Conservation (phyloP, 345 rosid genomes). For the Citrus sp. region DNA sequence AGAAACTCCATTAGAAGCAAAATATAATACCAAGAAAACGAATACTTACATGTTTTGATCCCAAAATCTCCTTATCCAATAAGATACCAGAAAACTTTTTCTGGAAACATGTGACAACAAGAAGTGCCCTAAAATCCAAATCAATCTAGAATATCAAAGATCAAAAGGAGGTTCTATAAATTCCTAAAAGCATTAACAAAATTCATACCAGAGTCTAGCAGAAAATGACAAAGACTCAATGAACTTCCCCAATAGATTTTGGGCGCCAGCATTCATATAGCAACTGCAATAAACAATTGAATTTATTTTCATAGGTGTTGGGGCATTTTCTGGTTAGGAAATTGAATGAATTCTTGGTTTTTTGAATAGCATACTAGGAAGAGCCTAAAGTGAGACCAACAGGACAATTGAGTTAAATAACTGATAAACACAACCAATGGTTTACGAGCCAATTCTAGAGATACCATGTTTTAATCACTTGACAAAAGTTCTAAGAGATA, state of each 20-base stretch:
- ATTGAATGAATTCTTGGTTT: background rate
- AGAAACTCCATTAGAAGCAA: constrained; percentile 4
- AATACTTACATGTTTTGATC: constrained; percentile 60
- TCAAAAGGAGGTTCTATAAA: background rate
- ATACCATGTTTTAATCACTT: background rate
- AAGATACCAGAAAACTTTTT: constrained; percentile 52
- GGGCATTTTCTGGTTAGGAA: background rate
- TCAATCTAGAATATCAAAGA: constrained; percentile 15
- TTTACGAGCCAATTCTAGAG: background rate
- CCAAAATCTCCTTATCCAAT: constrained; percentile 57
- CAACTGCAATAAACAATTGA: constrained; percentile 51
- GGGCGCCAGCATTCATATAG: constrained; percentile 37
- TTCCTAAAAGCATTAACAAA: constrained; percentile 8
- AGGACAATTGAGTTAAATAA: background rate
- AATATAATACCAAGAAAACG: background rate
- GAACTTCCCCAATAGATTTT: constrained; percentile 56
- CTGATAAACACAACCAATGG: background rate
- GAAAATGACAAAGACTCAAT: constrained; percentile 65
- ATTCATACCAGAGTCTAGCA: constrained; percentile 69
- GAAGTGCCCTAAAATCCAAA: constrained; percentile 62
- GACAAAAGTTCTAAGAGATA: background rate
- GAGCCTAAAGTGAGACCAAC: background rate
- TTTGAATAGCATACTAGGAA: background rate
- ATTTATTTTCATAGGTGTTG: background rate
- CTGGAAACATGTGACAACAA: constrained; percentile 58